Evolutionary conservation across 2,329 filamentous ascomycete genomes (phyloP), one percentile per base, ranked within the genome.

Genomic region (Sarocladium strictum): DNA sequence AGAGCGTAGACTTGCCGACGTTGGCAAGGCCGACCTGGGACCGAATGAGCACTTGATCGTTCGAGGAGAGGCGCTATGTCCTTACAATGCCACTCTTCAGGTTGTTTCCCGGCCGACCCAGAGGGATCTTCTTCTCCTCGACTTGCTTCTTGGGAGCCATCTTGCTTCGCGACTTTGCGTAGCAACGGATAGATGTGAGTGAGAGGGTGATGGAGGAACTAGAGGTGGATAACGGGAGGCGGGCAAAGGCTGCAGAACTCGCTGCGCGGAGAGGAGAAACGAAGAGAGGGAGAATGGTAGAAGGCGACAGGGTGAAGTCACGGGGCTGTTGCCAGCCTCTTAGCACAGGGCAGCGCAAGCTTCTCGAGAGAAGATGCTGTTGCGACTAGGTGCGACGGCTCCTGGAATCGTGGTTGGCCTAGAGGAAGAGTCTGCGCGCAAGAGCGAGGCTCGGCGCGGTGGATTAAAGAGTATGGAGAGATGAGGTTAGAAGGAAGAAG

Each of bases 81-180:
- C 84, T 75, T 81, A 95, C 94, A 85, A 99, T 99, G 78, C 94
- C 95, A 79, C 90, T 97, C 85, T 97, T 99, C 75, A 99, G 75
- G 77, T 85, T 97, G 83, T 99, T 99, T 69, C 94, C 94, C 62
- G 94, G 94, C 71, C 94, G 83, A 74, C 94, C 94, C 74, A 99
- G 82, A 64, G 94, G 86, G 74, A 97, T 82, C 86, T 97, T 97
- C 82, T 97, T 89, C 81, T 97, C 89, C 66, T 90, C 85, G 65
- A 85, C 86, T 54, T 76, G 78, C 78, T 97, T 97, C 83, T 99
- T 99, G 72, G 94, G 94, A 76, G 90, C 81, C 94, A 99, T 99
- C 72, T 84, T 91, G 71, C 72, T 79, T 72, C 74, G 78, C 12
- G 80, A 85, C 68, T 79, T 82, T 66, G 78, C 77, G 78, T 84